These are phyloP conservation scores for Malania oleifera DNA, from an alignment of 164 flowering plant genomes.

Conservation along the genomic window DNA sequence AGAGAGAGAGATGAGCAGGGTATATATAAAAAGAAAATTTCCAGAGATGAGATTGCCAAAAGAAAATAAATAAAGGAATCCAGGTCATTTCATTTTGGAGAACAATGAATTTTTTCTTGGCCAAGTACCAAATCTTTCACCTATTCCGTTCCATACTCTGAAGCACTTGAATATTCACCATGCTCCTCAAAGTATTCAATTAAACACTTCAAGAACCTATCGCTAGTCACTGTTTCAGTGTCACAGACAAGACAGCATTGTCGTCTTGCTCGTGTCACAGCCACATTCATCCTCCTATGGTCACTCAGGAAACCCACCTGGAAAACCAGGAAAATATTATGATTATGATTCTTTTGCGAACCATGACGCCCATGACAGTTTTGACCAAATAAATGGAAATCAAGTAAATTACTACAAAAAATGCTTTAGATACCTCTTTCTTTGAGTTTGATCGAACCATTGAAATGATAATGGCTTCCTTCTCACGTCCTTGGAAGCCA, in stretches of 20 bases:
- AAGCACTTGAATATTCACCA: conserved; percentile 91
- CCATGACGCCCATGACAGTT: background rate
- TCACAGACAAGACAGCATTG: conserved; percentile 95
- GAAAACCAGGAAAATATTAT: conserved; percentile 4
- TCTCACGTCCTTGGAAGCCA: conserved; percentile 98
- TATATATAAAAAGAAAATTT: no score
- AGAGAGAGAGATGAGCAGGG: no score
- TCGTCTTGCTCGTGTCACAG: conserved; percentile 95
- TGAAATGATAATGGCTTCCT: conserved; percentile 93
- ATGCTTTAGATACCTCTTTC: conserved; percentile 57
- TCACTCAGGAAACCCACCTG: conserved; percentile 96
- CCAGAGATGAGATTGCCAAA: no score
- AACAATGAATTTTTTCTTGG: no score
- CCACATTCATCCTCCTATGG: conserved; percentile 93
- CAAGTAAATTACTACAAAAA: background rate
- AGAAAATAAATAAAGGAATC: no score
- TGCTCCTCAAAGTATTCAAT: conserved; percentile 93
- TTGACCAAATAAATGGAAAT: background rate
- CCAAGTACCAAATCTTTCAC: no score
- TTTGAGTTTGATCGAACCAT: conserved; percentile 95
- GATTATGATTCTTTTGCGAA: background rate
- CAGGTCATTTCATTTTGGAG: no score
- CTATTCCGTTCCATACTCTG: conserved; percentile 67
- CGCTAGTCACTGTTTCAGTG: conserved; percentile 83
- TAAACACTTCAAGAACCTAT: conserved; percentile 78